Conservation (phyloP, 2,329 filamentous ascomycete genomes). For the Lojkania enalia region DNA sequence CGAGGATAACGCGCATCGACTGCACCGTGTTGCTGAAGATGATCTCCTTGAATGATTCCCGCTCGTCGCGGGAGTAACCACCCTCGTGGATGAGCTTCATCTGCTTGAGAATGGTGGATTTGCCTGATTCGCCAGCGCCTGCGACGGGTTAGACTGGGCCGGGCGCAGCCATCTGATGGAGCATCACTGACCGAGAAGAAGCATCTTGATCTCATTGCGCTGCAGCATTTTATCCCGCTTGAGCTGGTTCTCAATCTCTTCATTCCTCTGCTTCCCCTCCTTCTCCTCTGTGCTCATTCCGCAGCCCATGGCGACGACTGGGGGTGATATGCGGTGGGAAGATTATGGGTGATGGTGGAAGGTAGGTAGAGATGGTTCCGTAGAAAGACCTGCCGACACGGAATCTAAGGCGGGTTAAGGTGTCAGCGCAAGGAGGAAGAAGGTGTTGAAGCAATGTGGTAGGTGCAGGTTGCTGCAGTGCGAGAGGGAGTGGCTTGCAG, state of each 20-base stretch:
- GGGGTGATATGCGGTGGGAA: conserved; percentile 12
- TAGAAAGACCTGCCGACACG: conserved; percentile 40
- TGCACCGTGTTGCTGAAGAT: conserved; percentile 73
- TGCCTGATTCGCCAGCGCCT: conserved; percentile 98
- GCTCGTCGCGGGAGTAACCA: conserved; percentile 90
- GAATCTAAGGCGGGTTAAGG: conserved; percentile 24
- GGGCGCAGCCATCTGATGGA: conserved; percentile 17
- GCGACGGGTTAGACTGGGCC: conserved; percentile 30
- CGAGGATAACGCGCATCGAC: conserved; percentile 71
- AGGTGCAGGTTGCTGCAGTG: conserved; percentile 5
- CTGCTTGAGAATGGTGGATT: conserved; percentile 92
- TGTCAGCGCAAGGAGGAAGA: conserved; percentile 13
- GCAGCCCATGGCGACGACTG: conserved; percentile 83
- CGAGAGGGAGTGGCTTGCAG: conserved; percentile 14
- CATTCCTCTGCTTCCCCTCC: conserved; percentile 99
- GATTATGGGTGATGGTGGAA: conserved; percentile 35
- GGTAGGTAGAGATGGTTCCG: conserved; percentile 31
- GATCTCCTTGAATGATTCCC: conserved; percentile 71
- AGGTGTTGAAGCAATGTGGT: conserved; percentile 1
- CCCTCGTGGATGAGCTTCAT: conserved; percentile 99
- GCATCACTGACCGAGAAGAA: conserved; percentile 81
- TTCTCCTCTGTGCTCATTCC: conserved; percentile 99
- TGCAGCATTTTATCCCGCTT: conserved; percentile 99
- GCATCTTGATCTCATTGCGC: conserved; percentile 99
- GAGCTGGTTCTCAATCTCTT: conserved; percentile 99